phyloP scores from a whole-genome alignment of 345 rosid species.

The Anastatica hierochuntica region DNA sequence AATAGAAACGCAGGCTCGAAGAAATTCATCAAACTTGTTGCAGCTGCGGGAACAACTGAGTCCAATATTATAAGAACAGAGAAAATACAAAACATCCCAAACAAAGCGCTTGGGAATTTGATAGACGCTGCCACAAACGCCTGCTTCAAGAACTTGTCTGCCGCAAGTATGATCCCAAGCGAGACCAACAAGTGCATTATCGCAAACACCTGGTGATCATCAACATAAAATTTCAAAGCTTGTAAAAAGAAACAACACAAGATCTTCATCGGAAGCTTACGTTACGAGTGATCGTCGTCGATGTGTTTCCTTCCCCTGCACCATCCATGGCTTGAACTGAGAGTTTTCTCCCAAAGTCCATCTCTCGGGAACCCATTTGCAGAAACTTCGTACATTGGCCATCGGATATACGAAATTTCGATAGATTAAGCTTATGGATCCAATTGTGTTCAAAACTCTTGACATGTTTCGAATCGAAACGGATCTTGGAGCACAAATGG shows the following conservation, averaged over 20 bases:
- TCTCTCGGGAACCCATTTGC: slow-evolving; percentile 31
- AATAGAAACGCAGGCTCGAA: slow-evolving; percentile 78
- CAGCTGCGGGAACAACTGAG: slow-evolving; percentile 54
- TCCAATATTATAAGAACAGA: slow-evolving; percentile 62
- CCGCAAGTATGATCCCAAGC: slow-evolving; percentile 74
- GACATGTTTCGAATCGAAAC: not conserved
- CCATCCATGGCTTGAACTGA: slow-evolving; percentile 33
- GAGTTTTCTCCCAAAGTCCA: slow-evolving; percentile 20
- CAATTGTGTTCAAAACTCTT: not conserved
- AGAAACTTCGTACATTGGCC: slow-evolving; percentile 28
- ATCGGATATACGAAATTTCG: no score
- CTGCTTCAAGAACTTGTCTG: slow-evolving; percentile 56
- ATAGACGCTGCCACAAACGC: slow-evolving; percentile 82
- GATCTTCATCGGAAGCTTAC: slow-evolving; percentile 18
- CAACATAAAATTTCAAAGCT: not conserved
- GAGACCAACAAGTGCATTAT: slow-evolving; percentile 59
- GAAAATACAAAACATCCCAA: slow-evolving; percentile 96
- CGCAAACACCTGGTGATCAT: slow-evolving; percentile 42
- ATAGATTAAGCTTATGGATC: no score
- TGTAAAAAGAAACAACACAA: not conserved
- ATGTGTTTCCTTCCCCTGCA: slow-evolving; percentile 31
- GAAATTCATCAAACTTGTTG: slow-evolving; percentile 56
- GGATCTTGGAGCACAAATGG: no score
- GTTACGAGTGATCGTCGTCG: slow-evolving; percentile 39
- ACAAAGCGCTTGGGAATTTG: slow-evolving; percentile 89